Evolutionary conservation across 768 basidiomycete species (phyloP), one percentile per base, ranked within the genome.

Genomic region (Mycena capillaripes): DNA sequence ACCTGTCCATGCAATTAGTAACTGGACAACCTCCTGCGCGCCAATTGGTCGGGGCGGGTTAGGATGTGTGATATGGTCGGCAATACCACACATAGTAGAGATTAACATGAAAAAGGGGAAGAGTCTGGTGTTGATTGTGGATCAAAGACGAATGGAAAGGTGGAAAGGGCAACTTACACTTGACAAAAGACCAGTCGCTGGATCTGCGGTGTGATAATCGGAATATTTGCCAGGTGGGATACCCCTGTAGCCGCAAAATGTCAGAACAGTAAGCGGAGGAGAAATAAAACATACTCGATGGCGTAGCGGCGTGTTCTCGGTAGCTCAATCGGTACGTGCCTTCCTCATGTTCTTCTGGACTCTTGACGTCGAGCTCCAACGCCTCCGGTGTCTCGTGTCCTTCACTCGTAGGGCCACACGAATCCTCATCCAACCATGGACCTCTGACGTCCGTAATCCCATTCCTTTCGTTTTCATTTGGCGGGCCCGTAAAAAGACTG

Each of bases 311-410:
- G 25, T 21, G 50, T 58, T 73, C 67, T n/a, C 66, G 53, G 27
- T 73, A 73, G 62, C 72, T 61, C 21, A 73, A 32, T 19, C 67
- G 55, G 34, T 12, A 69, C 2, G 63, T 66, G 4, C 38, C 57
- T 19, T 58, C 66, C 7, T 72, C 71, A 36, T 64, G 30, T 7
- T 69, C 67, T 38, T 44, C 62, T 14, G 14, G 56, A 29, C 5
- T 44, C 34, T 68, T 63, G 32, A 69, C 44, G 27, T 72, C 67
- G 50, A 72, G 38, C 66, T 61, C 66, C 44, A 72, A 21, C 27
- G 23, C 36, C 27, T 52, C 53, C 4, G 56, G 23, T n/a, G 64
- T 61, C 57, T 73, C 72, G 30, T 64, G 63, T n/a, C 56, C 57
- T 12, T 58, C 57, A 32, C 62, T 73, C 7, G 62, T 66, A 1